Evolutionary conservation across 2,329 filamentous ascomycete species (phyloP).

Genomic region (Thielaviopsis musarum): DNA sequence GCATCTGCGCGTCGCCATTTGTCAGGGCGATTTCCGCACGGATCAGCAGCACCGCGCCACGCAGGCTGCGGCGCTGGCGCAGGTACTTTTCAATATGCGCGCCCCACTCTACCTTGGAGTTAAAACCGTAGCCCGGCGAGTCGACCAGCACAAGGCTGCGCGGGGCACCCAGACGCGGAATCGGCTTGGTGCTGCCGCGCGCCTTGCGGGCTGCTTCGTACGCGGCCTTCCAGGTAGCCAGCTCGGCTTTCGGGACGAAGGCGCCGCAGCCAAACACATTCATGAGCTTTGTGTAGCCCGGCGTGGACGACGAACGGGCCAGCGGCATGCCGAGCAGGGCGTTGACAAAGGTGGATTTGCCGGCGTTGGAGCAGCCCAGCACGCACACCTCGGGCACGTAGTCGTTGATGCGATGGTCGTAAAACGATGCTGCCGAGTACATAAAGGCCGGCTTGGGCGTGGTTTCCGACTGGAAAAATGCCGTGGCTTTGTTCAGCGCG

Average conservation of each 20-base stretch:
- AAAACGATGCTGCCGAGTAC: slow-evolving; percentile 32
- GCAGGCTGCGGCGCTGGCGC: slow-evolving; percentile 26
- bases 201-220: not conserved
- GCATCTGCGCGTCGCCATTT: slow-evolving; percentile 28
- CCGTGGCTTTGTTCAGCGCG: slow-evolving; percentile 1
- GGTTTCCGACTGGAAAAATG: slow-evolving; percentile 2
- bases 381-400: slow-evolving; percentile 50
- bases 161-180: slow-evolving; percentile 20
- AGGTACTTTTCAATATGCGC: slow-evolving; percentile 35
- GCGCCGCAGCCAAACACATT: slow-evolving; percentile 40
- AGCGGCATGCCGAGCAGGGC: slow-evolving; percentile 43
- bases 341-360: slow-evolving; percentile 80
- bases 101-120: slow-evolving; percentile 33
- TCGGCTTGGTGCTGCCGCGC: slow-evolving; percentile 2
- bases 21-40: slow-evolving; percentile 36
- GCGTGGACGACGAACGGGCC: slow-evolving; percentile 32
- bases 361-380: slow-evolving; percentile 75
- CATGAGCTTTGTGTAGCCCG: slow-evolving; percentile 37
- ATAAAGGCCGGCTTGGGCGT: slow-evolving; percentile 22
- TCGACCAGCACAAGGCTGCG: slow-evolving; percentile 31
- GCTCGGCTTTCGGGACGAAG: slow-evolving; percentile 13
- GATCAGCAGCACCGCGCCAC: slow-evolving; percentile 36
- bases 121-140: slow-evolving; percentile 34
- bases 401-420: slow-evolving; percentile 33
- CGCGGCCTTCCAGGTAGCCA: not conserved